Evolutionary conservation across 2,329 filamentous ascomycete species (phyloP), one percentile per base, ranked within the genome.

Genomic region (Fusarium pseudograminearum): DNA sequence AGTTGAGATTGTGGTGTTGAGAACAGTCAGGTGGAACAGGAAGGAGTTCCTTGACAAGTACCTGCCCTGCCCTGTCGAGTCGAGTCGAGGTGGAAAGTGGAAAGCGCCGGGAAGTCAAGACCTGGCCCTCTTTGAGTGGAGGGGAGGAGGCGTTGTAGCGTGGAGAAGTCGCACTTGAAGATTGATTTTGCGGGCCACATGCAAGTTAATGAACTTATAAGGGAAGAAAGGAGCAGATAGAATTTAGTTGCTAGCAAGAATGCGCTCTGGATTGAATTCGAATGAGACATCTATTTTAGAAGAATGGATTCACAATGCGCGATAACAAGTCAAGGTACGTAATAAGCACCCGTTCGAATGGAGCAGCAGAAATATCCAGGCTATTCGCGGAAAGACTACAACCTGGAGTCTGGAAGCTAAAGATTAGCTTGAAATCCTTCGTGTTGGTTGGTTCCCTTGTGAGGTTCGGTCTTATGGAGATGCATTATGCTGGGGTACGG

Each of bases 1-100:
- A 61, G 54, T 60, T 50, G 65, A 61, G 62, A 59, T 67, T 58
- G 59, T 65, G 66, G 71, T 72, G 48, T 70, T 60, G 69, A 57
- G 45, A 68, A 52, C 45, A 56, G 69, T 70, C 65, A 67, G 58
- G 70, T 61, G 70, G 60, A 62, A 66, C 51, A 42, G 56, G 69
- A 70, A 61, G 57, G 66, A 61, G 63, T 63, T 56, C 62, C 45
- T 59, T 61, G 36, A 67, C 67, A 50, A 70, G 66, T 47, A 48
- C 57, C 67, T 67, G 67, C 50, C 67, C 62, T 68, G 48, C 47
- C 47, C 31, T 50, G 62, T 70, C 54, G 16, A 40, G 36, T 40
- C 36, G 36, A 30, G 28, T 40, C 36, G 36, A 57, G 31, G 67
- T 59, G 67, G 67, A 62, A 70, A 67, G 47, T 68, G 52, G 64